Conservation (phyloP, 2,329 filamentous ascomycete genomes). For the Neonectria hederae region DNA sequence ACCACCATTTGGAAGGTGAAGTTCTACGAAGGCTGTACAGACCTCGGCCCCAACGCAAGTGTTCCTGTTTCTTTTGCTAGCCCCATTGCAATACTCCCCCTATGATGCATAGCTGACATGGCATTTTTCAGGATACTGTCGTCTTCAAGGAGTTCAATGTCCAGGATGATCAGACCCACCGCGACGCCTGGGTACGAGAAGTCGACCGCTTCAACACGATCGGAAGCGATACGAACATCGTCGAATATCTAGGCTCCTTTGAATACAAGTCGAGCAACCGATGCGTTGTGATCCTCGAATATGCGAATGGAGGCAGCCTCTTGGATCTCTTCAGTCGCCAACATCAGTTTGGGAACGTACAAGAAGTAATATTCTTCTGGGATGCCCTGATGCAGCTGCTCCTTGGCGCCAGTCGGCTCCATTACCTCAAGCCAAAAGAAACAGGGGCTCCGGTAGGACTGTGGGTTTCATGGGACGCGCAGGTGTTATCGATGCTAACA, state of each 20-base stretch:
- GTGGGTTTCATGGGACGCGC: not conserved
- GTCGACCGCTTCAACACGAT: slow-evolving; percentile 12
- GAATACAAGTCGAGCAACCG: slow-evolving; percentile 4
- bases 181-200: slow-evolving; percentile 18
- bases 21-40: slow-evolving; percentile 13
- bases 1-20: slow-evolving; percentile 4
- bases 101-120: not conserved
- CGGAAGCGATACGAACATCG: slow-evolving; percentile 11
- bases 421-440: slow-evolving; percentile 2
- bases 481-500: not conserved
- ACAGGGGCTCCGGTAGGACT: not conserved
- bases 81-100: not conserved
- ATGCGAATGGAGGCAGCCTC: slow-evolving; percentile 18
- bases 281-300: slow-evolving; percentile 22
- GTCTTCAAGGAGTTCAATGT: slow-evolving; percentile 27
- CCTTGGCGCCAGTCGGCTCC: slow-evolving; percentile 12
- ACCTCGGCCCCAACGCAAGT: not conserved
- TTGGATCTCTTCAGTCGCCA: slow-evolving; percentile 9
- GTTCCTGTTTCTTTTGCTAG: not conserved
- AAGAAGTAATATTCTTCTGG: slow-evolving; percentile 14
- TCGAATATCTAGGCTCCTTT: slow-evolving; percentile 28
- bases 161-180: not conserved
- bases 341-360: not conserved
- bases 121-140: slow-evolving; percentile 6
- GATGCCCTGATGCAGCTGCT: slow-evolving; percentile 10